Evolutionary conservation across 2,329 filamentous ascomycete genomes (phyloP).

Genomic region (Stachybotrys chlorohalonatus): DNA sequence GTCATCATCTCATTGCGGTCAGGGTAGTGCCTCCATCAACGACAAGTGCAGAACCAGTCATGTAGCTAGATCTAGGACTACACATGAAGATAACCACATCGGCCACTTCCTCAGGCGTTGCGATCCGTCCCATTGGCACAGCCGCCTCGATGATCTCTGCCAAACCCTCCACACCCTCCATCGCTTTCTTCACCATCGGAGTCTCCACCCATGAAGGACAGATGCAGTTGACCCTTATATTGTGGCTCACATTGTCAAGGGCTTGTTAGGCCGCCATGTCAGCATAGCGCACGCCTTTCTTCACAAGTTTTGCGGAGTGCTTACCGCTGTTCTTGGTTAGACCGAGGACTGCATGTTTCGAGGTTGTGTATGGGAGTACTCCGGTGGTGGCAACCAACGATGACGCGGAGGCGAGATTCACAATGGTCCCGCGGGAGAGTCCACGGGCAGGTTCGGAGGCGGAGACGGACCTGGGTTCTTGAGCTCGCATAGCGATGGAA

Average conservation of each 20-base stretch:
- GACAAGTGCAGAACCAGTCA: slow-evolving; percentile 3
- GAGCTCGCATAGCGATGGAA: neutral
- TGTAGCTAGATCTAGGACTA: slow-evolving; percentile 7
- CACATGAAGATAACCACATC: slow-evolving; percentile 60
- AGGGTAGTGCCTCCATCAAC: slow-evolving; percentile 1
- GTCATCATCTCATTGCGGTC: too few relatives aligned
- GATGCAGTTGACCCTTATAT: slow-evolving; percentile 11
- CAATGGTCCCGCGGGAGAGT: neutral
- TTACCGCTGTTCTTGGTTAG: slow-evolving; percentile 7
- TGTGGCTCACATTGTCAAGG: slow-evolving; percentile 4
- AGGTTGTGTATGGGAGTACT: slow-evolving; percentile 2
- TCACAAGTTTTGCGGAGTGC: neutral
- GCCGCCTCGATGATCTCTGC: slow-evolving; percentile 1
- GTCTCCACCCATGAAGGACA: slow-evolving; percentile 11
- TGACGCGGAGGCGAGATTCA: neutral
- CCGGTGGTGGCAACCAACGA: neutral
- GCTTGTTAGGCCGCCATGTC: neutral
- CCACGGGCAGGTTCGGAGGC: neutral
- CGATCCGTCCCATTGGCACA: slow-evolving; percentile 42
- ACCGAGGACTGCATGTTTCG: slow-evolving; percentile 8
- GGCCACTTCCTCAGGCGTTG: slow-evolving; percentile 55
- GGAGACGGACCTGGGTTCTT: neutral
- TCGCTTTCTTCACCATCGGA: slow-evolving; percentile 4
- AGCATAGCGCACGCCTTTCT: neutral
- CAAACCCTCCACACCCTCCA: slow-evolving; percentile 2